Evolutionary conservation across 768 basidiomycete genomes (phyloP), one percentile per base, ranked within the genome.

Genomic region (Harrya chromipes): DNA sequence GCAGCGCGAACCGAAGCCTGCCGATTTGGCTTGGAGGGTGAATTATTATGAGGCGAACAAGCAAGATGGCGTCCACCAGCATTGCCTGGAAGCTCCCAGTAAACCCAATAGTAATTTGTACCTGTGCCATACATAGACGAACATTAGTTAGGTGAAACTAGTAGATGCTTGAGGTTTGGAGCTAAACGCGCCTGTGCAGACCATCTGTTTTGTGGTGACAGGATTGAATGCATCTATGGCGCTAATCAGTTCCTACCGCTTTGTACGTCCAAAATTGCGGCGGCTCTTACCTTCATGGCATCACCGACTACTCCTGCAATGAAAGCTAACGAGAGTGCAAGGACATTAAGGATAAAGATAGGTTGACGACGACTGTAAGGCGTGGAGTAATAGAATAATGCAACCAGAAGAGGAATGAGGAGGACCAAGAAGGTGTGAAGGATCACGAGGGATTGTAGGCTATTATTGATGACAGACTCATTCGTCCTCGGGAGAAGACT

Each of bases 321-420:
- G 27, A 63, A 43, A 26, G 56, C 57, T 6, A 61, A 26, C 4
- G 16, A 4, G 11, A 56, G 16, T 1, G 41, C 42, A 3, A 50
- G 27, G 14, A 58, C 37, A n/a, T 65, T 62, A n/a, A 64, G 62
- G 10, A 60, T 52, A 13, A 63, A 65, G 20, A 65, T 58, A 12
- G 59, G 61, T 21, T 46, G 55, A 16, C 52, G 41, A 12, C 63
- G 54, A 31, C 51, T 54, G 37, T 35, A 37, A 6, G 49, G 39
- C 21, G 55, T 61, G 23, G 61, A 65, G 11, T 63, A 65, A 42
- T 62, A 57, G 44, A 64, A 60, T 23, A 64, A 34, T 21, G 57
- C 60, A 12, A 47, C 36, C 13, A 62, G 19, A 23, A 64, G 55
- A 31, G 58, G 58, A 11, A 64, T 13, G 10, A 64, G 57, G 33